phyloP scores from a whole-genome alignment of 345 rosid species.

The Salix caprea region DNA sequence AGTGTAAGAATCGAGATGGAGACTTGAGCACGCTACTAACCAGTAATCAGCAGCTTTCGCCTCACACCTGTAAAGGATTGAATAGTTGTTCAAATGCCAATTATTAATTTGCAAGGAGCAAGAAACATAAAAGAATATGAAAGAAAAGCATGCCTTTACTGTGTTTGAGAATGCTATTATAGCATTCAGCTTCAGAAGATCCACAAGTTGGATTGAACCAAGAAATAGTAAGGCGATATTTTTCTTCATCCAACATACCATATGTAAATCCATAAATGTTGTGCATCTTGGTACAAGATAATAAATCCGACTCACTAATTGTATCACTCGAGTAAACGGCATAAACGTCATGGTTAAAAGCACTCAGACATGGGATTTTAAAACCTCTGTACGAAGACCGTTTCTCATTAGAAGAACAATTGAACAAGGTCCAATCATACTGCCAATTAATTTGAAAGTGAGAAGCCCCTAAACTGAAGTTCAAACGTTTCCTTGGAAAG shows the following conservation, averaged over 20 bases:
- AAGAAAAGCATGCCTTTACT: neutral
- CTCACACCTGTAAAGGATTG: neutral
- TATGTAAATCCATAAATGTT: neutral
- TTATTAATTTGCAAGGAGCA: too few relatives aligned
- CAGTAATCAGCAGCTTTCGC: neutral
- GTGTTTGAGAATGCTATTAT: rapidly evolving
- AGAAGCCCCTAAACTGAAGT: conserved; percentile 1
- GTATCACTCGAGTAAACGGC: rapidly evolving
- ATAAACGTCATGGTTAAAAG: neutral
- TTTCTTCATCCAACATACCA: rapidly evolving
- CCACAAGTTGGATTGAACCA: neutral
- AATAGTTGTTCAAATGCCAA: too few relatives aligned
- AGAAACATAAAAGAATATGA: neutral
- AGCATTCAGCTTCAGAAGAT: neutral
- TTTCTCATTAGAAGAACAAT: neutral
- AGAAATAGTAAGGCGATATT: neutral
- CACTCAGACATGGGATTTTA: neutral
- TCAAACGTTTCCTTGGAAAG: neutral
- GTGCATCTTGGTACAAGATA: conserved; percentile 15
- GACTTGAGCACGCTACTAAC: neutral
- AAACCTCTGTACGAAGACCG: rapidly evolving
- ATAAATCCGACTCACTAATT: neutral
- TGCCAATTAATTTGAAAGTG: neutral
- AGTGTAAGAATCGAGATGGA: too few relatives aligned
- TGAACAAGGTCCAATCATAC: neutral